phyloP scores from a whole-genome alignment of 306 rosid species.

The Sechiopsis laciniata region DNA sequence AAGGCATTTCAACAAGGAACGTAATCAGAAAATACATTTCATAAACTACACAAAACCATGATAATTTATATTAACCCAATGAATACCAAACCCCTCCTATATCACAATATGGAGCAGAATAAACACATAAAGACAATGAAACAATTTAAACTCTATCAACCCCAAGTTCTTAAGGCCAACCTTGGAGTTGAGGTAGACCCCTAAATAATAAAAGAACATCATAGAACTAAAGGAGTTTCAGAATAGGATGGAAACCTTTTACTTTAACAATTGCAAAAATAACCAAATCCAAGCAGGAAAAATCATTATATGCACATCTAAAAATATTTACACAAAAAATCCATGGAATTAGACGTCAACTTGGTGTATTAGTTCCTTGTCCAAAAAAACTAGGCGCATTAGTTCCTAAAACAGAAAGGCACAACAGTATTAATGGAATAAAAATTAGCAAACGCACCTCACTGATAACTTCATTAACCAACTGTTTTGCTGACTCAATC shows the following conservation, averaged over 20 bases:
- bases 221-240: background rate
- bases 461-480: slow-evolving; percentile 74
- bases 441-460: slow-evolving; percentile 55
- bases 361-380: background rate
- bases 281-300: background rate
- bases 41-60: background rate
- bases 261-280: background rate
- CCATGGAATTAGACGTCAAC: background rate
- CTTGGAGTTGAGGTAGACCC: background rate
- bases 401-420: background rate
- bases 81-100: background rate
- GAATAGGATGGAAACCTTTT: slow-evolving; percentile 6
- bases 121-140: background rate
- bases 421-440: slow-evolving; percentile 2
- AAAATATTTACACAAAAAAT: background rate
- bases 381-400: background rate
- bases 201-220: background rate
- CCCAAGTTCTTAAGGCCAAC: background rate
- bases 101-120: background rate
- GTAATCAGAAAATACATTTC: background rate
- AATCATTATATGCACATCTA: background rate
- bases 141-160: background rate
- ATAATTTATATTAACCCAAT: background rate
- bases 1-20: background rate
- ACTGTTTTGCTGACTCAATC: slow-evolving; percentile 75